phyloP scores from a whole-genome alignment of 441 rosid species.

The Pelargonium citronellum region DNA sequence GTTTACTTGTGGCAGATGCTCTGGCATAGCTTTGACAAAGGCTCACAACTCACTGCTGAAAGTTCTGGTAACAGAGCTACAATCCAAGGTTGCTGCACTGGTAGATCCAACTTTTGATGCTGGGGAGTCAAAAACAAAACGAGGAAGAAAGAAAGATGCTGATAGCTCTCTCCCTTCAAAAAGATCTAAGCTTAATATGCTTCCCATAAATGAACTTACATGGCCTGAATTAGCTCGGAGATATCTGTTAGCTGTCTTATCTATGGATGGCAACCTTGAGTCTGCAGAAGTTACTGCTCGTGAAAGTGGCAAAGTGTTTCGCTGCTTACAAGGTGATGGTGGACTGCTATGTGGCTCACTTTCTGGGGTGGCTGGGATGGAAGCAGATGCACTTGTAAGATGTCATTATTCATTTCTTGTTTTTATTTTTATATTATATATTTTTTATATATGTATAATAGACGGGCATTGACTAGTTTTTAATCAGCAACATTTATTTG shows the following conservation, averaged over 20 bases:
- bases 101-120: slow-evolving; percentile 88
- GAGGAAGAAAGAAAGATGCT: slow-evolving; percentile 81
- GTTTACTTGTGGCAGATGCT: slow-evolving; percentile 35
- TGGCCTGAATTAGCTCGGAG: slow-evolving; percentile 98
- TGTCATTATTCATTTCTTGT: slow-evolving; percentile 22
- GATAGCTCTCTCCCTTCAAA: slow-evolving; percentile 51
- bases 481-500: neutral
- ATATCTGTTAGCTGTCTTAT: slow-evolving; percentile 64
- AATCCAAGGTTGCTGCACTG: slow-evolving; percentile 76
- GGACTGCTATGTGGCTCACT: slow-evolving; percentile 94
- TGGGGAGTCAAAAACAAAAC: slow-evolving; percentile 72
- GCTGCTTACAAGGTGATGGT: slow-evolving; percentile 98
- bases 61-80: slow-evolving; percentile 78
- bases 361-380: slow-evolving; percentile 93
- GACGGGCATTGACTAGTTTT: neutral
- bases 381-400: slow-evolving; percentile 96
- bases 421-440: too few species aligned
- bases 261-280: slow-evolving; percentile 88
- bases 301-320: slow-evolving; percentile 82
- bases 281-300: slow-evolving; percentile 75
- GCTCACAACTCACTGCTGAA: slow-evolving; percentile 62
- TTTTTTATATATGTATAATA: slow-evolving; percentile 5
- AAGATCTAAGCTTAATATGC: slow-evolving; percentile 62
- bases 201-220: slow-evolving; percentile 82
- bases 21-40: slow-evolving; percentile 52